These are phyloP conservation scores for Gilbertella persicaria DNA, from an alignment of 371 early-diverging fungal genomes.

Conservation along the genomic window DNA sequence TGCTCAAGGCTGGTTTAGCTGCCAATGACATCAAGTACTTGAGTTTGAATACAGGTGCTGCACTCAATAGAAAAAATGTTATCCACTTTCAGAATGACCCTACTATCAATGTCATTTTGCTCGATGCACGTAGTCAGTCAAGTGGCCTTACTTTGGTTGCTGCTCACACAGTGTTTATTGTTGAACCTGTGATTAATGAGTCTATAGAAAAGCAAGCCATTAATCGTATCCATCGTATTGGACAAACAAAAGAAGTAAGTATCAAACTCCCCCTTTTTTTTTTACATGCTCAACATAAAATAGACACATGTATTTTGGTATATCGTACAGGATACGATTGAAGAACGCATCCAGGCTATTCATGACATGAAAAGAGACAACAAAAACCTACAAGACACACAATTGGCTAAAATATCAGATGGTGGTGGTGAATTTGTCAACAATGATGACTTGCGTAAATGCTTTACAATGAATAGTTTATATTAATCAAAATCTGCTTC, in stretches of 20 bases:
- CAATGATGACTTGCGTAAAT: conserved; percentile 16
- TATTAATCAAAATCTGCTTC: conserved; percentile 40
- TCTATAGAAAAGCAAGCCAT: conserved; percentile 55
- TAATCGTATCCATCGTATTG: conserved; percentile 47
- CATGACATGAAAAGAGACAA: conserved; percentile 36
- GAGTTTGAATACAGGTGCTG: conserved; percentile 37
- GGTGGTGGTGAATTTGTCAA: conserved; percentile 17
- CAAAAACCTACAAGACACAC: background rate
- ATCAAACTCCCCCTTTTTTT: conserved; percentile 15
- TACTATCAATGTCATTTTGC: conserved; percentile 47
- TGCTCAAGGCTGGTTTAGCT: conserved; percentile 50
- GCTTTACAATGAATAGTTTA: conserved; percentile 13
- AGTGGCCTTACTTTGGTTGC: conserved; percentile 46
- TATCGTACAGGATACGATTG: conserved; percentile 42
- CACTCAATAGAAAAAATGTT: conserved; percentile 23
- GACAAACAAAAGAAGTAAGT: conserved; percentile 28
- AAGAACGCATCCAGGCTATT: conserved; percentile 50
- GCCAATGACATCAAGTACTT: conserved; percentile 46
- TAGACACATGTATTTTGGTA: conserved; percentile 36
- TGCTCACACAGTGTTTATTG: conserved; percentile 56
- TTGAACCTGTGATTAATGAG: conserved; percentile 56
- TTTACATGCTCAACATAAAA: background rate
- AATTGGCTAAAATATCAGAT: conserved; percentile 7
- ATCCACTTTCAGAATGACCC: conserved; percentile 41
- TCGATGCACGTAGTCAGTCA: conserved; percentile 57